Evolutionary conservation across 495 filamentous ascomycete genomes (phyloP).

Genomic region (Neurospora sp.): DNA sequence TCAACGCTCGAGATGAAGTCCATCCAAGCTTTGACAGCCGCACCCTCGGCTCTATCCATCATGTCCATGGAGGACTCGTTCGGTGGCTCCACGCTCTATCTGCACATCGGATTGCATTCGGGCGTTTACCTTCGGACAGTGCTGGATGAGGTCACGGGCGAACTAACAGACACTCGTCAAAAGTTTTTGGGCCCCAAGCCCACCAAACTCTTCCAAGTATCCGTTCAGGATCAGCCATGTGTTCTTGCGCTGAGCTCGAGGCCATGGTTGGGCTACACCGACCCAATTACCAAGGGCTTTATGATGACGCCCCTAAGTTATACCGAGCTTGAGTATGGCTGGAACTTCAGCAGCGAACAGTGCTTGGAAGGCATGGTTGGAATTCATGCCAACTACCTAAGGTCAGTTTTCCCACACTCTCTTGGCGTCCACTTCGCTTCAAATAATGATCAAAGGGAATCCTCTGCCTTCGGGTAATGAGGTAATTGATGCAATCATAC

Average conservation of each 20-base stretch:
- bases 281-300: constrained; percentile 71
- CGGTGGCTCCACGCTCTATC: constrained; percentile 69
- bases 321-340: constrained; percentile 79
- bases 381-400: constrained; percentile 79
- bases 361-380: constrained; percentile 92
- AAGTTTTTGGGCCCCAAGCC: constrained; percentile 86
- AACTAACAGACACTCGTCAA: constrained; percentile 86
- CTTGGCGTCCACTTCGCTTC: constrained; percentile 18
- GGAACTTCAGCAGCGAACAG: constrained; percentile 92
- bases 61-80: constrained; percentile 86
- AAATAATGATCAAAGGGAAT: constrained; percentile 62
- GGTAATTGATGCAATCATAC: constrained; percentile 26
- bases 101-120: constrained; percentile 91
- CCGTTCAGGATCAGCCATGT: constrained; percentile 74
- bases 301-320: constrained; percentile 89
- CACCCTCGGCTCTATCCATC: constrained; percentile 81
- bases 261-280: constrained; percentile 87
- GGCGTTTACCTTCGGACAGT: constrained; percentile 93
- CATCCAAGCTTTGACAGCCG: constrained; percentile 83
- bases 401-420: constrained; percentile 48
- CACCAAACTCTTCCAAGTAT: constrained; percentile 76
- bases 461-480: constrained; percentile 37
- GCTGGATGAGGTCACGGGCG: constrained; percentile 87
- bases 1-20: constrained; percentile 84
- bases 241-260: constrained; percentile 84